phyloP scores from a whole-genome alignment of 306 rosid genomes.

The Luffa acutangula region DNA sequence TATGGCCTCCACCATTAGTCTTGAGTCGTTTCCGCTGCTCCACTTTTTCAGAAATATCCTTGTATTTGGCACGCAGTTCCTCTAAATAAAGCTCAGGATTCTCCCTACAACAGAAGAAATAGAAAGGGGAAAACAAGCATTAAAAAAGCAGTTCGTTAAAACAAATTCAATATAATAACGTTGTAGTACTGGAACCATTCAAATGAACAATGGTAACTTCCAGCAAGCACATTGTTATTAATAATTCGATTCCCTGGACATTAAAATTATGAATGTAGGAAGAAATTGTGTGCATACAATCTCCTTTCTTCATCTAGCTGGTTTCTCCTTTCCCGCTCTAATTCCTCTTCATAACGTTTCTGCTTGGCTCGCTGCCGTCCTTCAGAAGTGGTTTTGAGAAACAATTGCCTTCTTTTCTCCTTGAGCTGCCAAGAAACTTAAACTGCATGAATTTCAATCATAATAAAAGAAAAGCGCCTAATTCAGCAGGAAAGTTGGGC shows the following conservation, averaged over 20 bases:
- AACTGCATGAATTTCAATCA: background rate
- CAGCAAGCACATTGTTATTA: background rate
- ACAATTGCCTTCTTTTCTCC: constrained; percentile 74
- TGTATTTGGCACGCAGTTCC: constrained; percentile 60
- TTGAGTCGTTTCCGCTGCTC: constrained; percentile 61
- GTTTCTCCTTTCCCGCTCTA: constrained; percentile 63
- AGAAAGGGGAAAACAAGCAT: background rate
- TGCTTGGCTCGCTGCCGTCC: constrained; percentile 80
- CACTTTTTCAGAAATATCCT: constrained; percentile 63
- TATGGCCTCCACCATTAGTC: constrained; percentile 48
- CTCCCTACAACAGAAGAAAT: constrained; percentile 34
- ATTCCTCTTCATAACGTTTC: constrained; percentile 70
- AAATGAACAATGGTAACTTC: constrained; percentile 12
- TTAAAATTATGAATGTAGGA: background rate
- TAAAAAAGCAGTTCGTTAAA: background rate
- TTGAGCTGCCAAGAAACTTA: constrained; percentile 40
- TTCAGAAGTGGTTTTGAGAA: constrained; percentile 84
- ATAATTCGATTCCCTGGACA: background rate
- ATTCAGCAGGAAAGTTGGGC: background rate
- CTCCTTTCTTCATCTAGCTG: constrained; percentile 76
- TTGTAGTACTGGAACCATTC: constrained; percentile 3
- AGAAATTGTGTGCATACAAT: constrained; percentile 30
- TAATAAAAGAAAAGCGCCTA: background rate
- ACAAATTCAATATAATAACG: background rate
- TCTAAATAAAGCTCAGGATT: constrained; percentile 82